A percentile compares a stretch with the other conserved stretches of the same genome.
Conservation (phyloP, 2,329 filamentous ascomycete genomes). For the Hymenoscyphus repandus region DNA sequence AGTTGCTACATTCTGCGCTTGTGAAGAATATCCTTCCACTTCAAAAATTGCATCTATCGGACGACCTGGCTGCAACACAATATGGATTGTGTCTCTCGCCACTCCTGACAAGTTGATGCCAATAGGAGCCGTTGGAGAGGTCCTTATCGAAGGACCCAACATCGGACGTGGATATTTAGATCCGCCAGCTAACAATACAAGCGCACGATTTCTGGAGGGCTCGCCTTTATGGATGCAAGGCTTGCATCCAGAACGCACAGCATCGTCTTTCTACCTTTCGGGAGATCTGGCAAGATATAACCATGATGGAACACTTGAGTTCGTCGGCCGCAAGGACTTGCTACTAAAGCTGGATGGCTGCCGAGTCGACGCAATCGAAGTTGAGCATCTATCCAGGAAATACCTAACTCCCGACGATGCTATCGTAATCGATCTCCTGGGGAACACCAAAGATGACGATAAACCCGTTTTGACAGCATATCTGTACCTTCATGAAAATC, state of each 20-base stretch:
- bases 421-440: neutral
- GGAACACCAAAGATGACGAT: neutral
- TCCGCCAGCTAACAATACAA: neutral
- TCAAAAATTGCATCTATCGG: neutral
- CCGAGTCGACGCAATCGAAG: neutral
- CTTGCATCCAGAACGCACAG: neutral
- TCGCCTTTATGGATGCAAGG: neutral
- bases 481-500: neutral
- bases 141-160: constrained; percentile 1
- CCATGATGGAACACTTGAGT: neutral
- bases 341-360: neutral
- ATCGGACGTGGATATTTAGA: neutral
- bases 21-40: neutral
- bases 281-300: constrained; percentile 1
- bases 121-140: neutral
- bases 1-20: constrained; percentile 1
- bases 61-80: neutral
- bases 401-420: neutral
- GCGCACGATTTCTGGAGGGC: neutral
- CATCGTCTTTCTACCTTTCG: neutral
- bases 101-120: neutral
- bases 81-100: neutral
- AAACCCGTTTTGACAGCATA: neutral
- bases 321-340: constrained; percentile 1
- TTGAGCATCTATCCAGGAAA: neutral